Conservation (phyloP, 805 yeast genomes). For the Jamesozyma spencerorum region DNA sequence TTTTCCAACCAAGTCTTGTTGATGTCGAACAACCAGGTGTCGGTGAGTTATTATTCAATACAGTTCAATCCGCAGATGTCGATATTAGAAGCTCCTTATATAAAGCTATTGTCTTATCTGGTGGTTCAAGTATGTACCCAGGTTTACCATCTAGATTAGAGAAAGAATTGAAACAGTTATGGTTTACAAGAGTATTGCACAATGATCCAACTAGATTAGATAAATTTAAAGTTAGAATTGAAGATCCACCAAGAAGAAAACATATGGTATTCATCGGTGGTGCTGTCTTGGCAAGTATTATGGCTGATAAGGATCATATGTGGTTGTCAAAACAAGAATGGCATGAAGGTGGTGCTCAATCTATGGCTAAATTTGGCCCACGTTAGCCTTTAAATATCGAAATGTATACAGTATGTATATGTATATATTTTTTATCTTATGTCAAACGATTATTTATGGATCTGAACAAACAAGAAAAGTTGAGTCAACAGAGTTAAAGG, state of each 20-base stretch:
- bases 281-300: slow-evolving; percentile 92
- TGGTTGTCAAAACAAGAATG: slow-evolving; percentile 95
- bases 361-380: slow-evolving; percentile 84
- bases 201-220: slow-evolving; percentile 80
- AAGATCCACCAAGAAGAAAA: slow-evolving; percentile 97
- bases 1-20: slow-evolving; percentile 90
- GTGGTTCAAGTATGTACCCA: slow-evolving; percentile 98
- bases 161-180: slow-evolving; percentile 90
- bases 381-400: slow-evolving; percentile 37
- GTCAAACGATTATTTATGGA: background rate
- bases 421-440: background rate
- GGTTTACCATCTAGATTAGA: slow-evolving; percentile 94
- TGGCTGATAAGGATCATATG: slow-evolving; percentile 98
- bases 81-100: slow-evolving; percentile 83
- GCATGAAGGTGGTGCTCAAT: slow-evolving; percentile 91
- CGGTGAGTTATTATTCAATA: slow-evolving; percentile 85
- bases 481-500: too few relatives aligned
- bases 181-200: slow-evolving; percentile 82
- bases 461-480: slow-evolving; percentile 22
- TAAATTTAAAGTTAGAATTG: slow-evolving; percentile 91
- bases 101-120: slow-evolving; percentile 88
- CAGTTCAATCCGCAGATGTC: slow-evolving; percentile 89
- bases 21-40: slow-evolving; percentile 96
- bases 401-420: background rate
- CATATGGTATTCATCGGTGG: slow-evolving; percentile 99